phyloP scores from a whole-genome alignment of 2,329 filamentous ascomycete genomes.

The Phyllosticta paracitricarpa region DNA sequence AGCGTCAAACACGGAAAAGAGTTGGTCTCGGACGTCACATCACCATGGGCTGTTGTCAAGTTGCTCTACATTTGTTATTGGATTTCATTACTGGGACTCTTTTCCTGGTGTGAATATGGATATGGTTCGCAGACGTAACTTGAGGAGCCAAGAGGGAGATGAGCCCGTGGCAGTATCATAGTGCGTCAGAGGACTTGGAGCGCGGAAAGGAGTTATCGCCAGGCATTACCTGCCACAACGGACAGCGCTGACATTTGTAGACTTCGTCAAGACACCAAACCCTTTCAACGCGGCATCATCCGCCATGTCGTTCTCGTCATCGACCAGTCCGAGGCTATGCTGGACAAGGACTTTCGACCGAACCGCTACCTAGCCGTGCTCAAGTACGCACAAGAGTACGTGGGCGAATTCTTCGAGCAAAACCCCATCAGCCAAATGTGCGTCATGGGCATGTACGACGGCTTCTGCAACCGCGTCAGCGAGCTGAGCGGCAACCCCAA shows the following conservation, averaged over 20 bases:
- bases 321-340: conserved; percentile 89
- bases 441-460: conserved; percentile 87
- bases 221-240: neutral
- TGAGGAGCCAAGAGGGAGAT: neutral
- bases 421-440: conserved; percentile 96
- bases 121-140: neutral
- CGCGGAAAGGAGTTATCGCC: neutral
- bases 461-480: conserved; percentile 73
- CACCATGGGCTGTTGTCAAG: neutral
- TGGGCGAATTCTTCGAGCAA: conserved; percentile 93
- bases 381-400: conserved; percentile 76
- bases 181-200: neutral
- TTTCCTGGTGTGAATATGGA: neutral
- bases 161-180: neutral
- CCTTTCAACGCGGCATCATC: conserved; percentile 92
- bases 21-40: neutral
- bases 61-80: neutral
- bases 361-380: conserved; percentile 75
- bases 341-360: conserved; percentile 86
- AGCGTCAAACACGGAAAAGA: neutral
- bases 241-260: conserved; percentile 34
- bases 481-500: conserved; percentile 87
- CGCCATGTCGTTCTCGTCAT: conserved; percentile 86
- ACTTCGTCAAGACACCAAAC: conserved; percentile 85
- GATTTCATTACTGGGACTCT: neutral